These are phyloP conservation scores for Pseudoscleropodium purum DNA, from an alignment of 225 moss, liverwort and hornwort species.

Conservation along the genomic window DNA sequence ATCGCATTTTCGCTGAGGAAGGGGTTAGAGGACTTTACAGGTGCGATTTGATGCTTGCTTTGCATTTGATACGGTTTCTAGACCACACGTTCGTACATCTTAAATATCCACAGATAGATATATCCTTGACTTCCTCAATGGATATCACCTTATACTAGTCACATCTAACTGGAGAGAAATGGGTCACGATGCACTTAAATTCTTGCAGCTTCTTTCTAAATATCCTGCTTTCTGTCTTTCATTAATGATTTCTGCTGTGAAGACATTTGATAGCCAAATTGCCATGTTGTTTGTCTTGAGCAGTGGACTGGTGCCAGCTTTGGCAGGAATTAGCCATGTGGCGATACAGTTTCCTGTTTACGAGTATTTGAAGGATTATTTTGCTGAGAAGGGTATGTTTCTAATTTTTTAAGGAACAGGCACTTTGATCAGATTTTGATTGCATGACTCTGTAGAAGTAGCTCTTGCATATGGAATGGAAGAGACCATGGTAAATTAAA, in stretches of 20 bases:
- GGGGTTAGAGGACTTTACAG: conserved; percentile 93
- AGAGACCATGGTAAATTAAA: neutral
- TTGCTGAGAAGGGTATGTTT: conserved; percentile 63
- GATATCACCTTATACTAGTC: neutral
- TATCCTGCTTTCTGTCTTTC: neutral
- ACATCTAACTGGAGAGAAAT: neutral
- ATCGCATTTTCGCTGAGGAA: conserved; percentile 82
- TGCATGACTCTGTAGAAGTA: neutral
- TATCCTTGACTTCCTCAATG: neutral
- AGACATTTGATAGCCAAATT: conserved; percentile 12
- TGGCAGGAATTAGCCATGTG: conserved; percentile 99
- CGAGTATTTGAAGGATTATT: conserved; percentile 78
- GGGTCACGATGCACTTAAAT: neutral
- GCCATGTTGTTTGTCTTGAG: conserved; percentile 30
- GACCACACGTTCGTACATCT: neutral
- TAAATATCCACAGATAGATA: neutral
- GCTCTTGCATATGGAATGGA: neutral
- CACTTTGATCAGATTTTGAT: neutral
- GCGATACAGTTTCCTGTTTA: conserved; percentile 99
- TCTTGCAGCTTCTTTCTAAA: neutral
- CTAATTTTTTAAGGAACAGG: neutral
- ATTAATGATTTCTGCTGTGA: neutral
- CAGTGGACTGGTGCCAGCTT: conserved; percentile 97
- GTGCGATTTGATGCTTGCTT: conserved; percentile 30
- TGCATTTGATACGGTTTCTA: neutral